These are phyloP conservation scores for Leccinum longicurvipes DNA, from an alignment of 768 basidiomycete species.

Conservation along the genomic window DNA sequence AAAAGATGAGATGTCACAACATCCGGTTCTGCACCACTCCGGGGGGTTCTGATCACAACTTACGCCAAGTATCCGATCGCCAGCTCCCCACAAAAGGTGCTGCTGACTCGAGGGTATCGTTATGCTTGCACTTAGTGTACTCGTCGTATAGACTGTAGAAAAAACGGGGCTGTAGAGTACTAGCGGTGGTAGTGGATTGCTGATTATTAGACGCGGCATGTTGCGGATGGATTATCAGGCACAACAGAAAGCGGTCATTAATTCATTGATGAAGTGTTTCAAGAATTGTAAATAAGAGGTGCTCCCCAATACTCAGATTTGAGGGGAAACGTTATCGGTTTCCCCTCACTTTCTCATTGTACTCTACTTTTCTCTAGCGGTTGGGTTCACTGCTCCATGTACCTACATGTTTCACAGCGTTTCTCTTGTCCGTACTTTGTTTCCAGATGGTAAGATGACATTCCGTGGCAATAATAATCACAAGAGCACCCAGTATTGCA, in stretches of 20 bases:
- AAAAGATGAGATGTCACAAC: neutral
- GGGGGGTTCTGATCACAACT: too few relatives aligned
- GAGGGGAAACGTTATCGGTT: too few relatives aligned
- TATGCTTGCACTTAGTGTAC: neutral
- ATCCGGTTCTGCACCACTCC: neutral
- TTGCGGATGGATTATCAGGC: slow-evolving; percentile 59
- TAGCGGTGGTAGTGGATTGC: neutral
- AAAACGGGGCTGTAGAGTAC: neutral
- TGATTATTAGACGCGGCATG: too few relatives aligned
- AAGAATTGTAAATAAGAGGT: slow-evolving; percentile 32
- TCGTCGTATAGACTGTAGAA: neutral
- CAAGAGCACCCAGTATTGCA: too few relatives aligned
- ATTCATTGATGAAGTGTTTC: slow-evolving; percentile 61
- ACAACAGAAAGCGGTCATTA: slow-evolving; percentile 62
- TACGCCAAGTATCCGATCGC: neutral
- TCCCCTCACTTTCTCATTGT: neutral
- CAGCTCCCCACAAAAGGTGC: neutral
- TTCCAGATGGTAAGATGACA: neutral
- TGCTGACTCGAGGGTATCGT: neutral
- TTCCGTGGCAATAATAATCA: neutral
- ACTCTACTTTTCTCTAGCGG: neutral
- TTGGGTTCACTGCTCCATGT: too few relatives aligned
- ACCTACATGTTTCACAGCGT: neutral
- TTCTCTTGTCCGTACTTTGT: too few relatives aligned
- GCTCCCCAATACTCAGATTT: too few relatives aligned